These are phyloP conservation scores for Nemania sp. DNA, from an alignment of 2,329 filamentous ascomycete species.

Conservation along the genomic window DNA sequence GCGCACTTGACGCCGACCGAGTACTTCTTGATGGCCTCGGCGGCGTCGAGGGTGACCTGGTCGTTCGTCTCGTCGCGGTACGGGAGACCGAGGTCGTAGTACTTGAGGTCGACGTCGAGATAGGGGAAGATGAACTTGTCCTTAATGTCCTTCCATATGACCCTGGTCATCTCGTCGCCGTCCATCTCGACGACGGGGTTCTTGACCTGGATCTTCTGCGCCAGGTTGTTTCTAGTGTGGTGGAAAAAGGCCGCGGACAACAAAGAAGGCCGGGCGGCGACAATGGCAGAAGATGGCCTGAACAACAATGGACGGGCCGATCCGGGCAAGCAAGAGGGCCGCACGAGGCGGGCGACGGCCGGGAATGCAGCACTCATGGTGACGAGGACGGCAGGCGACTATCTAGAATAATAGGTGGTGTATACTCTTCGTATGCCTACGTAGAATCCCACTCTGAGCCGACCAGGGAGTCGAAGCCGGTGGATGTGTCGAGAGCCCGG, in stretches of 20 bases:
- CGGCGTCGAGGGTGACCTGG: conserved; percentile 91
- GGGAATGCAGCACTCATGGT: conserved; percentile 37
- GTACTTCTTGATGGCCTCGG: conserved; percentile 99
- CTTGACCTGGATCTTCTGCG: conserved; percentile 97
- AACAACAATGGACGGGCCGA: conserved; percentile 37
- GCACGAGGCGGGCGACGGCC: conserved; percentile 37
- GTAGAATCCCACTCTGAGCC: not conserved
- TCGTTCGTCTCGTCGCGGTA: conserved; percentile 97
- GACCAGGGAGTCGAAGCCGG: not conserved
- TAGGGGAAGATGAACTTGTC: conserved; percentile 97
- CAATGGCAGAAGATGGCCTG: conserved; percentile 32
- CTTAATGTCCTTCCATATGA: conserved; percentile 99
- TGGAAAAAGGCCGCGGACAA: conserved; percentile 42
- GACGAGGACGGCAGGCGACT: conserved; percentile 18
- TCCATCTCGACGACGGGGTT: conserved; percentile 98
- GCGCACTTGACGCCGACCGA: conserved; percentile 98
- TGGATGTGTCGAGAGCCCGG: conserved; percentile 14
- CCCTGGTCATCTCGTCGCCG: conserved; percentile 93
- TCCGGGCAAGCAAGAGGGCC: conserved; percentile 37
- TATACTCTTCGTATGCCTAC: no score
- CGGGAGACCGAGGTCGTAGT: conserved; percentile 86
- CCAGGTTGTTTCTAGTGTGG: conserved; percentile 56
- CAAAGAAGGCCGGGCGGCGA: conserved; percentile 33
- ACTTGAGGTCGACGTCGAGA: conserved; percentile 97
- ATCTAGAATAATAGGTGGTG: no score